Percentiles rank a stretch among this genome's conserved stretches.
Conservation (phyloP, 164 flowering plant genomes). For the Vitis cinerea region DNA sequence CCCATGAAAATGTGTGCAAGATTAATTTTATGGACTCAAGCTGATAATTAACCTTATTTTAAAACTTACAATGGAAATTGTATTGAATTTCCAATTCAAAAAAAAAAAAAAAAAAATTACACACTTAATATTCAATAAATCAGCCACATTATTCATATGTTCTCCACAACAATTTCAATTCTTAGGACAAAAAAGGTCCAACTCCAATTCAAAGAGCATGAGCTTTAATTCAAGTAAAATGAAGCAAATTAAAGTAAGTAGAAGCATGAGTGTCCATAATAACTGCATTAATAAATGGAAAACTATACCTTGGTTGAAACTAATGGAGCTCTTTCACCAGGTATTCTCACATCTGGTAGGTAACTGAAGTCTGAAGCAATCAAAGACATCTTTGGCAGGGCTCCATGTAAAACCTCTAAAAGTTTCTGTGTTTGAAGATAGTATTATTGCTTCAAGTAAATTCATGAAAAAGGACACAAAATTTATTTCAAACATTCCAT, state of each 20-base stretch:
- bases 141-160: no score
- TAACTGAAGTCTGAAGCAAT: conserved; percentile 96
- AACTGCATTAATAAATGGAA: background rate
- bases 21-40: no score
- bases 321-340: conserved; percentile 94
- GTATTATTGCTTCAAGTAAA: conserved; percentile 5
- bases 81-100: no score
- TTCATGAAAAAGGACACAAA: background rate
- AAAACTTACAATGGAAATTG: no score
- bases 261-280: background rate
- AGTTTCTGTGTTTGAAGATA: conserved; percentile 59
- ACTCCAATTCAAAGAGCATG: no score
- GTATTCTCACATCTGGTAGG: conserved; percentile 89
- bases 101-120: no score
- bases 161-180: no score
- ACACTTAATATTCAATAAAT: no score
- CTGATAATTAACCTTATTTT: no score
- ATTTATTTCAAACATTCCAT: conserved; percentile 6
- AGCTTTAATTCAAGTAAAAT: background rate
- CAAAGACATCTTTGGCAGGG: conserved; percentile 91
- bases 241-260: background rate
- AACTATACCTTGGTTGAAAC: conserved; percentile 81
- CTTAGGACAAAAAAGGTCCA: no score
- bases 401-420: conserved; percentile 73
- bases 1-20: no score